Evolutionary conservation across 352 stramenopile genomes (phyloP).

Genomic region (Nothophytophthora sp.): DNA sequence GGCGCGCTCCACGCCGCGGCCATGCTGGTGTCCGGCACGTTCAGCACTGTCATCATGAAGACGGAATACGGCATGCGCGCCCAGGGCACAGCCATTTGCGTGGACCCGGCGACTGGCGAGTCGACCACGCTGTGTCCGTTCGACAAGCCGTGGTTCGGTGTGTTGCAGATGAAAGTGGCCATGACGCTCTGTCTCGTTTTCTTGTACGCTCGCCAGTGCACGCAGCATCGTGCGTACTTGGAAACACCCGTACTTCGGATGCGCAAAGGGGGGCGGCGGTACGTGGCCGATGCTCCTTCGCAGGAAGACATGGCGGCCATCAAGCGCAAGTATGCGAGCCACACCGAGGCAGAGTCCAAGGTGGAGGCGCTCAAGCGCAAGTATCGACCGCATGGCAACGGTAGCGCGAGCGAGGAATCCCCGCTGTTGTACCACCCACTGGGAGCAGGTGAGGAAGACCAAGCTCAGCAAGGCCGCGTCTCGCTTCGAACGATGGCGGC

Average conservation of each 20-base stretch:
- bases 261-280: conserved; percentile 63
- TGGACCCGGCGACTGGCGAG: conserved; percentile 37
- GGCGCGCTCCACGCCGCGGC: conserved; percentile 53
- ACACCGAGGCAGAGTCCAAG: conserved; percentile 42
- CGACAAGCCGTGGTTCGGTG: conserved; percentile 86
- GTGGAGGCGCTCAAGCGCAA: conserved; percentile 44
- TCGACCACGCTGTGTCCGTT: conserved; percentile 72
- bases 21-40: conserved; percentile 84
- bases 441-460: conserved; percentile 14
- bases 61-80: conserved; percentile 73
- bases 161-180: conserved; percentile 85
- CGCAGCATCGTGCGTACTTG: conserved; percentile 58
- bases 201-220: conserved; percentile 61
- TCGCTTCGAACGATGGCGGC: conserved; percentile 55
- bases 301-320: conserved; percentile 35
- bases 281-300: conserved; percentile 49
- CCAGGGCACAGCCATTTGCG: conserved; percentile 50
- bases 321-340: conserved; percentile 41
- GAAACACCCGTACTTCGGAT: conserved; percentile 68
- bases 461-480: conserved; percentile 22
- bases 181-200: conserved; percentile 84
- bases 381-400: conserved; percentile 14
- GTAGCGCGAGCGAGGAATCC: conserved; percentile 31
- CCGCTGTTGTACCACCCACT: conserved; percentile 25
- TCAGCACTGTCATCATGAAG: conserved; percentile 89